Evolutionary conservation across 2,329 filamentous ascomycete species (phyloP), one percentile per base, ranked within the genome.

Genomic region (Immersiporthe knoxdaviesiana): DNA sequence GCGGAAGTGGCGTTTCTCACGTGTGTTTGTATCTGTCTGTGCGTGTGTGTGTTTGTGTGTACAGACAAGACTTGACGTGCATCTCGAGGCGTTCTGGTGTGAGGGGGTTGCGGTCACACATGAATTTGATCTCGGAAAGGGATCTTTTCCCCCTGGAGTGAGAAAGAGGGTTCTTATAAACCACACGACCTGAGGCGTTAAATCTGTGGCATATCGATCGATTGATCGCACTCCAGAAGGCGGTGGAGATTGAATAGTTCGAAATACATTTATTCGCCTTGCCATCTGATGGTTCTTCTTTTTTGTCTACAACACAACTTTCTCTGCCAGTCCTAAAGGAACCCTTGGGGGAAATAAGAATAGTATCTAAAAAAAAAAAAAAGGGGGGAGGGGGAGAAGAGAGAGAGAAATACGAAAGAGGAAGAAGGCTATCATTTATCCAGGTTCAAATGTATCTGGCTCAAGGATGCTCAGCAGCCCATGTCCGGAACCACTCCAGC

Each of bases 401-500:
- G n/a, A n/a, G n/a, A n/a, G n/a, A n/a, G n/a, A n/a, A n/a, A n/a
- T n/a, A n/a, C n/a, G n/a, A n/a, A n/a, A n/a, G n/a, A n/a, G n/a
- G n/a, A n/a, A n/a, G n/a, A n/a, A n/a, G n/a, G n/a, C n/a, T n/a
- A n/a, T n/a, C n/a, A n/a, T n/a, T n/a, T n/a, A n/a, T n/a, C n/a
- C n/a, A n/a, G n/a, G n/a, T n/a, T n/a, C n/a, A n/a, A n/a, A n/a
- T n/a, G n/a, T n/a, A n/a, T n/a, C n/a, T n/a, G n/a, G n/a, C 37
- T 69, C 60, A 71, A 18, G 75, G 74, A 71, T 91, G 82, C 64
- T 81, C 81, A 71, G 79, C 81, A 16, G 91, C 88, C 95, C 95
- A 98, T 41, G 85, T 81, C 73, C 88, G 86, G 80, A 97, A 98
- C 92, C 93, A 98, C 54, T 93, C 91, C 73, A 99, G 80, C 73